Base-by-base conservation (phyloP, 1,139 yeast genomes). In the Geotrichum bryndzae region DNA sequence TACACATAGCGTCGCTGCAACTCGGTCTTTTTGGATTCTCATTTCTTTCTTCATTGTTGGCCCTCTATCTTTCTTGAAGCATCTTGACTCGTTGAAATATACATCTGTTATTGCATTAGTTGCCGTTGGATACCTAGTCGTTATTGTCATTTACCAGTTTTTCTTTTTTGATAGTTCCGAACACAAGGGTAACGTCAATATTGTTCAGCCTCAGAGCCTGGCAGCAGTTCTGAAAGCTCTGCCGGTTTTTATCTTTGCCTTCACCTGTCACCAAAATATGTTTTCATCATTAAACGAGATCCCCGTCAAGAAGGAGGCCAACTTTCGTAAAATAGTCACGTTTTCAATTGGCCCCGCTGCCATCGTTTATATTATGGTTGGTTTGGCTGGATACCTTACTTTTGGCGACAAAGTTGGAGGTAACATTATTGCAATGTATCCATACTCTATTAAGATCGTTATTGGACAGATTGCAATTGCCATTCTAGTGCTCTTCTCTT, bases 181-280 rank as follows among this genome's bases (percentile, higher is more conserved):
- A 3, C 71, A 78, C 22, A 74, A 79, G 51, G 96, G 96, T 0
- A 79, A 80, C 1, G 72, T 90, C 48, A 77, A 80, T 25, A 75
- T 83, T 69, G 74, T 82, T 63, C 68, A 72, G 45, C 90, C 96
- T 1, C 80, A 84, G 31, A 81, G 83, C 38, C 66, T 80, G 27
- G 75, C 83, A n/a, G 85, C 86, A 0, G 80, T 91, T 13, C 80
- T 90, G 62, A 83, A 91, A 46, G 87, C 96, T 4, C 84, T 94
- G 69, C 96, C 97, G n/a, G 88, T 94, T 67, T 84, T 94, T 63
- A 88, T 94, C 22, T 90, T 95, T 77, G 98, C 98, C 2, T 95
- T 85, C 74, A 92, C 98, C 0, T 96, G 98, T 65, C 96, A 94
- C 67, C 97, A 94, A 77, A 94, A 78, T 68, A 88, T 94, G 86